Conservation (phyloP, 345 rosid species). For the Trapa incisa region DNA sequence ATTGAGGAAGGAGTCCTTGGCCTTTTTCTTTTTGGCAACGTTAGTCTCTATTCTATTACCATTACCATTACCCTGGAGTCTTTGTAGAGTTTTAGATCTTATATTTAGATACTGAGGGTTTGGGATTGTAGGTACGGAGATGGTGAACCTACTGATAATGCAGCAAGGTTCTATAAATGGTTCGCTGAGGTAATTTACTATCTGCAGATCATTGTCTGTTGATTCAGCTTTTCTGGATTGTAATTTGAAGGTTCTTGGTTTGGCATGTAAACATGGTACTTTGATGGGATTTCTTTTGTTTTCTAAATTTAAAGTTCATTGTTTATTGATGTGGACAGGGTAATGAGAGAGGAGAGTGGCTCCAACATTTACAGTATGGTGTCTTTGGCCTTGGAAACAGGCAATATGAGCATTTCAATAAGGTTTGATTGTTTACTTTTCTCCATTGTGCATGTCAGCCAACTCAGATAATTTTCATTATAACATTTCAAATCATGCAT, state of each 20-base stretch:
- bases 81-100: neutral
- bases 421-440: slow-evolving; percentile 25
- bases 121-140: slow-evolving; percentile 64
- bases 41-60: slow-evolving; percentile 22
- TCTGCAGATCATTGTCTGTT: slow-evolving; percentile 12
- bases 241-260: too few relatives aligned
- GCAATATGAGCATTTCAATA: slow-evolving; percentile 90
- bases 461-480: neutral
- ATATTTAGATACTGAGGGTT: neutral
- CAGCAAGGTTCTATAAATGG: slow-evolving; percentile 90
- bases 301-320: neutral
- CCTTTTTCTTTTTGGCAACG: slow-evolving; percentile 94
- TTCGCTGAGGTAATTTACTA: slow-evolving; percentile 59
- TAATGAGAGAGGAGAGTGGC: slow-evolving; percentile 44
- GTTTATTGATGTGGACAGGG: slow-evolving; percentile 29
- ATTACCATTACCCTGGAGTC: neutral
- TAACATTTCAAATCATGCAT: neutral
- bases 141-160: slow-evolving; percentile 96
- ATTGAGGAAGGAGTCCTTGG: slow-evolving; percentile 68
- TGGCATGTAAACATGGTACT: too few relatives aligned
- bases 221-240: slow-evolving; percentile 1
- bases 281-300: neutral
- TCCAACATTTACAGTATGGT: slow-evolving; percentile 55
- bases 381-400: slow-evolving; percentile 85
- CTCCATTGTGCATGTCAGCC: neutral